These are phyloP conservation scores for Melanomma pulvis-pyrius DNA, from an alignment of 495 filamentous ascomycete species.

Conservation along the genomic window DNA sequence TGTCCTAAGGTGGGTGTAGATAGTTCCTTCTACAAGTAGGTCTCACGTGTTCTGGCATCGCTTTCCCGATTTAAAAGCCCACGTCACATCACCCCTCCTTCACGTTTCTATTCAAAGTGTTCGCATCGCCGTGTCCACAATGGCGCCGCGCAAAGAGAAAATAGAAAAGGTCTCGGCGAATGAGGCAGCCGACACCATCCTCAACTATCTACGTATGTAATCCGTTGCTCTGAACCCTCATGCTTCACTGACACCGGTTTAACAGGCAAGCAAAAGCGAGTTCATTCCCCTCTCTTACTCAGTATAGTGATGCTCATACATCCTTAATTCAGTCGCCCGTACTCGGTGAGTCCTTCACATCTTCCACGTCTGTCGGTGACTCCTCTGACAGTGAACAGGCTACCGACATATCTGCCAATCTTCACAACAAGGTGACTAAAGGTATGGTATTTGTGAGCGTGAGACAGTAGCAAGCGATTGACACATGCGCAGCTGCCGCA, in stretches of 20 bases:
- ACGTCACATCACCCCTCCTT: neutral
- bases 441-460: conserved; percentile 40
- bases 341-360: conserved; percentile 53
- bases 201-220: conserved; percentile 63
- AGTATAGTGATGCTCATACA: neutral
- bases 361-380: conserved; percentile 10
- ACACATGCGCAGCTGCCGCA: conserved; percentile 53
- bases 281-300: neutral
- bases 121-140: conserved; percentile 27
- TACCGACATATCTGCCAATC: conserved; percentile 65
- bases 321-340: conserved; percentile 56
- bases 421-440: conserved; percentile 71
- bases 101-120: neutral
- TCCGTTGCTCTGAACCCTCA: neutral
- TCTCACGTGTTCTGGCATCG: conserved; percentile 14
- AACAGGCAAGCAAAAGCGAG: conserved; percentile 62
- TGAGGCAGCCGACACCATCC: conserved; percentile 51
- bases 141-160: conserved; percentile 60
- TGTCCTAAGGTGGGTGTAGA: neutral
- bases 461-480: neutral
- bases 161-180: conserved; percentile 48
- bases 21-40: conserved; percentile 3
- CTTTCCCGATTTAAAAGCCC: conserved; percentile 3
- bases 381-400: conserved; percentile 50
- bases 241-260: neutral